Base-by-base conservation (phyloP, 495 filamentous ascomycete species). In the Tuber calosporum region DNA sequence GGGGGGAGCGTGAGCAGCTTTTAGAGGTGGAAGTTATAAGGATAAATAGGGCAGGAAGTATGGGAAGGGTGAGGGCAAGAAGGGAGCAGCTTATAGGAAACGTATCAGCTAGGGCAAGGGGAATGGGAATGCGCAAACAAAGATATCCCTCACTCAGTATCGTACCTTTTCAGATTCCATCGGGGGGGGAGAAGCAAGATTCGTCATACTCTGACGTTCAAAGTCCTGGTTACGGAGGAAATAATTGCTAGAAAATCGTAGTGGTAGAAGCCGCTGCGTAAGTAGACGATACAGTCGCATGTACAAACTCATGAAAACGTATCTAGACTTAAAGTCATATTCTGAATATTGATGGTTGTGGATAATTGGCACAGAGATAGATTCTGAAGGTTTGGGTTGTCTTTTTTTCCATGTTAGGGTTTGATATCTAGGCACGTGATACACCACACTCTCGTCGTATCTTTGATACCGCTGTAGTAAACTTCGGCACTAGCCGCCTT, bases 151-250 rank as follows among this genome's bases (percentile, higher is more conserved):
- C 53, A 62, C 48, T 26, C 34, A 34, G 11, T 34, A 62, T 62
- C n/a, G n/a, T 58, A 62, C 53, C 53, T 62, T 30, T 62, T 62
- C 53, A 3, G 53, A 15, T 34, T 62, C 53, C 53, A 62, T 62
- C 53, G 53, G 30, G 11, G 53, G 30, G 11, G 53, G 53, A 62
- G 53, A 62, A 62, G 53, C 26, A 62, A 34, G 53, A 62, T 62
- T 62, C 53, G 53, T 62, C 53, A 62, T 62, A 34, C 53, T 62
- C 13, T 34, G 53, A 62, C 53, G 53, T 62, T 19, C 53, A 62
- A 62, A 34, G 53, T 34, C 53, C 53, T 62, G 53, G 11, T 34
- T 62, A 17, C 53, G 53, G 11, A 62, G 53, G 13, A 62, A 62
- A 34, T 34, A 62, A 17, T 62, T 62, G 26, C 53, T 62, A 34